Evolutionary conservation across 352 stramenopile species (phyloP), one percentile per base, ranked within the genome.

Genomic region (Sclerospora graminicola): DNA sequence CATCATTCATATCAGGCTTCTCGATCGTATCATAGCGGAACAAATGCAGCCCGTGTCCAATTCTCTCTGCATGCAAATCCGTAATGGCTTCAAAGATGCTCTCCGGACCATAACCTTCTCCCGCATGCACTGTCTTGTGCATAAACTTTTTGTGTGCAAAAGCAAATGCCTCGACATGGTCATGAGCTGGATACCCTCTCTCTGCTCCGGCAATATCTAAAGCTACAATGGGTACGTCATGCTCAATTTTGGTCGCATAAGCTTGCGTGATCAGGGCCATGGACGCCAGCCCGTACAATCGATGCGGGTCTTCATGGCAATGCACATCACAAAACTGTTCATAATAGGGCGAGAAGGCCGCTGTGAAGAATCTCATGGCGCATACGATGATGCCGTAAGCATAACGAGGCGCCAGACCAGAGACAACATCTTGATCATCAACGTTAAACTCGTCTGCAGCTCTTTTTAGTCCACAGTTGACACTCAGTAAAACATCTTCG

Each of bases 321-420:
- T 95, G 82, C 38, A 90, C 68, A 15, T 84, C 71, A 40, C 74
- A 93, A 19, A 94, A 93, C 14, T 86, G 65, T 45, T 73, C 41
- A 47, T 90, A 94, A 60, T 94, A 95, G 15, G 80, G 80, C 26
- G 71, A 72, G 45, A 90, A 88, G 2, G 58, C 63, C n/a, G 60
- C 46, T 5, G 80, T 80, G 59, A 95, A 95, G 60, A 85, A 89
- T 30, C 84, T 66, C 84, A 95, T 95, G 8, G 80, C 84, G 41
- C 84, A 95, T 20, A 87, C 78, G 41, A 95, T 94, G 42, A 95
- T 90, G 41, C 84, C 78, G 33, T 90, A 95, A 15, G 64, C 69
- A 60, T 84, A 91, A 2, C 23, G 52, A 2, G 82, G 84, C 8
- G 78, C 82, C 13, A 70, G 45, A 9, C 66, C 76, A 20, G 45